These are phyloP conservation scores for Exophiala oligosperma DNA, from an alignment of 2,329 filamentous ascomycete genomes.

Conservation along the genomic window DNA sequence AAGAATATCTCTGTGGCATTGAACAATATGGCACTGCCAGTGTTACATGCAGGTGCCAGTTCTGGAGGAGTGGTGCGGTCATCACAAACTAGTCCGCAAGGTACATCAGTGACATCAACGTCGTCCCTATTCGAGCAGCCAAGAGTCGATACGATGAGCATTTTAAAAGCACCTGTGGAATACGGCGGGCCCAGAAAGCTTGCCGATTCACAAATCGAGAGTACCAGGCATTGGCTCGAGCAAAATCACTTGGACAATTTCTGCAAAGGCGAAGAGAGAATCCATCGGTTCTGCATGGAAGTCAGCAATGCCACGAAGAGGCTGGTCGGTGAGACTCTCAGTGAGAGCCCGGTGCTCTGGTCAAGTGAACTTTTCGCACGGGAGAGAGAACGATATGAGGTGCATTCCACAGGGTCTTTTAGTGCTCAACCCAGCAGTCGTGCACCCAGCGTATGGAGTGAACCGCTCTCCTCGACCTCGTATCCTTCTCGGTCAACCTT, in stretches of 20 bases:
- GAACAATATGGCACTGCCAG: constrained; percentile 77
- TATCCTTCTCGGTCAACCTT: constrained; percentile 31
- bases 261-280: constrained; percentile 89
- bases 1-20: constrained; percentile 82
- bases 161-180: constrained; percentile 77
- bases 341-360: constrained; percentile 86
- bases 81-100: constrained; percentile 38
- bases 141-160: constrained; percentile 81
- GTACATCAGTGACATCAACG: constrained; percentile 48
- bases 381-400: constrained; percentile 54
- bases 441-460: constrained; percentile 46
- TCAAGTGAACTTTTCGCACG: constrained; percentile 84
- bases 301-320: constrained; percentile 83
- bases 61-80: constrained; percentile 6
- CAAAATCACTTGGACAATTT: constrained; percentile 86
- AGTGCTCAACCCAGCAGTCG: constrained; percentile 41
- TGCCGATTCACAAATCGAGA: constrained; percentile 89
- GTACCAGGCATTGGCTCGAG: constrained; percentile 79
- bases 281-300: constrained; percentile 91
- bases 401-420: constrained; percentile 46
- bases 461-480: constrained; percentile 38
- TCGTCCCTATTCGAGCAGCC: constrained; percentile 71
- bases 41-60: constrained; percentile 30
- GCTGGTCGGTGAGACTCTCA: constrained; percentile 78
- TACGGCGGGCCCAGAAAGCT: constrained; percentile 93